phyloP scores from a whole-genome alignment of 2,329 filamentous ascomycete species.

The Venturia nashicola region DNA sequence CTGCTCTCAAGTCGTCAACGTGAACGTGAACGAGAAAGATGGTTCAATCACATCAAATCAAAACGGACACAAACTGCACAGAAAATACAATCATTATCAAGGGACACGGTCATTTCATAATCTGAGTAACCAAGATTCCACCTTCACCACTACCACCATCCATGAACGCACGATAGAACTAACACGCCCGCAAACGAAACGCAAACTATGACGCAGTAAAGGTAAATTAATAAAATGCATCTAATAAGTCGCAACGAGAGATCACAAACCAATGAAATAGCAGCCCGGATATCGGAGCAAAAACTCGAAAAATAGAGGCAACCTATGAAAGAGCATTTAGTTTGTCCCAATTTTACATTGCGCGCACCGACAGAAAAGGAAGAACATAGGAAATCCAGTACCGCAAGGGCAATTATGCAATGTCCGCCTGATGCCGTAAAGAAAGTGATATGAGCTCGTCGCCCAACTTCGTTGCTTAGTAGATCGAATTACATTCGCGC shows the following conservation, averaged over 20 bases:
- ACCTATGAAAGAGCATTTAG: background rate
- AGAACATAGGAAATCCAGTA: background rate
- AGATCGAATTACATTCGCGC: background rate
- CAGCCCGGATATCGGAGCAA: background rate
- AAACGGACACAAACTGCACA: no score
- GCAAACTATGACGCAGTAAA: background rate
- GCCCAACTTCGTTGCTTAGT: background rate
- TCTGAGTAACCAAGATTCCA: background rate
- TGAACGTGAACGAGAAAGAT: no score
- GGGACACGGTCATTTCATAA: background rate
- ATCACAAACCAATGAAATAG: background rate
- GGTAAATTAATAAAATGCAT: background rate
- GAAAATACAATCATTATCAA: background rate
- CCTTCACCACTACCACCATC: background rate
- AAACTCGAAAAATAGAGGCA: background rate
- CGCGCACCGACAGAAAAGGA: background rate
- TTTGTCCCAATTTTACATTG: background rate
- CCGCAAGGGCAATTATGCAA: background rate
- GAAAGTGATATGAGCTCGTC: background rate
- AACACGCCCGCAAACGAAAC: background rate
- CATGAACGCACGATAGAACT: no score
- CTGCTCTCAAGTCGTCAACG: no score
- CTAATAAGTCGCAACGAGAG: background rate
- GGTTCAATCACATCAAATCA: no score
- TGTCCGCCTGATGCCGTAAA: conserved; percentile 1